These are phyloP conservation scores for Aspergillus uvarum DNA, from an alignment of 2,329 filamentous ascomycete genomes.

Conservation along the genomic window DNA sequence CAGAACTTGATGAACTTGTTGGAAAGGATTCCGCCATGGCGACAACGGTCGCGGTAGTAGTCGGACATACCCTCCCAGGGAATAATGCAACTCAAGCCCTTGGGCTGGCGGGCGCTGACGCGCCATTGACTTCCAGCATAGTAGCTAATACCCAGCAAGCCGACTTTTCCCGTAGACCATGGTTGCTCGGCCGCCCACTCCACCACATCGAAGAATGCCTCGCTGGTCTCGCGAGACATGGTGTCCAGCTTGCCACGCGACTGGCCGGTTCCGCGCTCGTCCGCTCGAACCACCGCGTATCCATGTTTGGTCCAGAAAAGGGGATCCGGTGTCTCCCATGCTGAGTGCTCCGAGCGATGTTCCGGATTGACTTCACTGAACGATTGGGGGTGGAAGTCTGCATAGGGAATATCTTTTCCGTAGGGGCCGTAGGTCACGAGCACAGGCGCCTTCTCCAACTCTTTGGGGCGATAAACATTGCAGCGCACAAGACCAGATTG, in stretches of 20 bases:
- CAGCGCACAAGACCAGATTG: constrained; percentile 45
- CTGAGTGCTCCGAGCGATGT: constrained; percentile 55
- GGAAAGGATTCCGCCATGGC: constrained; percentile 62
- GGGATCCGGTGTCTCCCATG: constrained; percentile 61
- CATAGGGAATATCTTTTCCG: constrained; percentile 69
- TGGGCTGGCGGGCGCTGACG: constrained; percentile 53
- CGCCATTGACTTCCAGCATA: constrained; percentile 57
- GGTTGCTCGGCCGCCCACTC: constrained; percentile 54
- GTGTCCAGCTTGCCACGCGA: constrained; percentile 54
- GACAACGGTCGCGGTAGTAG: constrained; percentile 58
- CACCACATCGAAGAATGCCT: constrained; percentile 53
- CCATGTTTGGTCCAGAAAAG: constrained; percentile 56
- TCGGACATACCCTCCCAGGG: constrained; percentile 60
- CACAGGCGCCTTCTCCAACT: constrained; percentile 51
- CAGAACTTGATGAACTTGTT: constrained; percentile 62
- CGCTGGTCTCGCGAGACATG: constrained; percentile 54
- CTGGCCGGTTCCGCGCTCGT: constrained; percentile 54
- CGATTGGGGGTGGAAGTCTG: constrained; percentile 52
- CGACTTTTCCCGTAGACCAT: constrained; percentile 54
- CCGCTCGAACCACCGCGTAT: constrained; percentile 57
- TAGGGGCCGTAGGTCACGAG: constrained; percentile 72
- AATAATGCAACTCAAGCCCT: constrained; percentile 52
- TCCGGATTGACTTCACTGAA: constrained; percentile 55
- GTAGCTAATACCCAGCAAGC: constrained; percentile 53
- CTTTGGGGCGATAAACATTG: constrained; percentile 54